Percentiles rank a stretch among this genome's conserved stretches.
These are phyloP conservation scores for Chenopodium formosanum DNA, from an alignment of 148 eudicot species.

Conservation along the genomic window DNA sequence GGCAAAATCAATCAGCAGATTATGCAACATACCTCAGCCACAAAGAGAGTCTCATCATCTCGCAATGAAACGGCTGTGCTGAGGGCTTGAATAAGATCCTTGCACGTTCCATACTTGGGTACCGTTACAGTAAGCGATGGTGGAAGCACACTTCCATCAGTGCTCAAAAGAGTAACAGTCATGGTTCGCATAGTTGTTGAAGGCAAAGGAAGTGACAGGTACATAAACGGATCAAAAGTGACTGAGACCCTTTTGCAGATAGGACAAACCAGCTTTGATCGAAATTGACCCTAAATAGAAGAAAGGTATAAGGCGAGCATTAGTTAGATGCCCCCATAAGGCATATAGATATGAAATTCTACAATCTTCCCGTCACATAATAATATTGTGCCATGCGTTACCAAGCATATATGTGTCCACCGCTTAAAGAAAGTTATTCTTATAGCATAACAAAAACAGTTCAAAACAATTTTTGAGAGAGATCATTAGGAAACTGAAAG, in stretches of 20 bases:
- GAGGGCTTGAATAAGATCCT: conserved; percentile 75
- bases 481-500: not conserved
- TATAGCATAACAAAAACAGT: not conserved
- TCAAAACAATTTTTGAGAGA: not conserved
- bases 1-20: not conserved
- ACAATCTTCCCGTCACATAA: not conserved
- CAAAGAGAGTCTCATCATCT: conserved; percentile 55
- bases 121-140: conserved; percentile 61
- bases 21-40: conserved; percentile 68
- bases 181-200: conserved; percentile 62
- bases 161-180: conserved; percentile 67
- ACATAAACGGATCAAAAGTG: conserved; percentile 85
- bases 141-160: conserved; percentile 57
- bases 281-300: conserved; percentile 62
- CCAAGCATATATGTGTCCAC: not conserved
- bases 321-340: not conserved
- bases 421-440: no score
- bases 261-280: conserved; percentile 74
- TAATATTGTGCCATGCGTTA: not conserved
- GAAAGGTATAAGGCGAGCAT: not conserved
- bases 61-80: conserved; percentile 49
- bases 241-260: conserved; percentile 66
- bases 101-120: conserved; percentile 55
- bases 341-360: not conserved
- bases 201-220: conserved; percentile 77